A percentile compares a stretch with the other conserved stretches of the same genome.
Evolutionary conservation across 2,329 filamentous ascomycete species (phyloP).

Genomic region (Scedosporium apiospermum): DNA sequence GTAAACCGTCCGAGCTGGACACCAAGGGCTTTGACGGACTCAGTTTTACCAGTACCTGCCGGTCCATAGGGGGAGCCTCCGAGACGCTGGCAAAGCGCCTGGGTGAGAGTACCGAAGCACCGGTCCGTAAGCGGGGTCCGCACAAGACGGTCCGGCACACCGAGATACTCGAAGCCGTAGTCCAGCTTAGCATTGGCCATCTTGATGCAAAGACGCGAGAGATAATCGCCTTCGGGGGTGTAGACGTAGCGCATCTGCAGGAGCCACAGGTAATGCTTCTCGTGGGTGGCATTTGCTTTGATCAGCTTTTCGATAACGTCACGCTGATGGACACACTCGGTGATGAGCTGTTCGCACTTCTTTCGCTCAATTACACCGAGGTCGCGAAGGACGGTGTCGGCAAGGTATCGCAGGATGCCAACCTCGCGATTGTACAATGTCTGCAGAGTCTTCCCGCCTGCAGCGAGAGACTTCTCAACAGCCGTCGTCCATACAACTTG

Average conservation of each 20-base stretch:
- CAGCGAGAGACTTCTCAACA: conserved; percentile 67
- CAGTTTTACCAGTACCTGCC: conserved; percentile 96
- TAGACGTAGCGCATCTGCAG: conserved; percentile 97
- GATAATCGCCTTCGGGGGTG: conserved; percentile 65
- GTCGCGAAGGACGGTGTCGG: conserved; percentile 81
- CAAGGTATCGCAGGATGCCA: conserved; percentile 74
- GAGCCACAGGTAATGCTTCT: conserved; percentile 84
- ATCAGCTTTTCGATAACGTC: conserved; percentile 86
- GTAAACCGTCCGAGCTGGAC: conserved; percentile 95
- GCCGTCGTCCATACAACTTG: conserved; percentile 90
- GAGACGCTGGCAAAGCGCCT: conserved; percentile 87
- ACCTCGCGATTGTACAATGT: conserved; percentile 74
- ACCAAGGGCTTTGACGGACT: conserved; percentile 96
- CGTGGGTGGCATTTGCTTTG: conserved; percentile 60
- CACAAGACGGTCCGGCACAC: conserved; percentile 91
- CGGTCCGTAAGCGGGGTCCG: conserved; percentile 94
- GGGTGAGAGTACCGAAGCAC: conserved; percentile 95
- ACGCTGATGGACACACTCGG: conserved; percentile 95
- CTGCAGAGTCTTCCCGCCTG: conserved; percentile 60
- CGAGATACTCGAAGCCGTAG: conserved; percentile 97
- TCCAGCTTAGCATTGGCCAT: conserved; percentile 95
- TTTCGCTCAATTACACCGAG: conserved; percentile 79
- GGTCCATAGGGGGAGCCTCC: conserved; percentile 96
- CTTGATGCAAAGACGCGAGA: conserved; percentile 77
- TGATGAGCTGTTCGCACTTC: conserved; percentile 98